Base-by-base conservation (phyloP, 176 grass and related monocot genomes). In the Hyparrhenia diplandra region DNA sequence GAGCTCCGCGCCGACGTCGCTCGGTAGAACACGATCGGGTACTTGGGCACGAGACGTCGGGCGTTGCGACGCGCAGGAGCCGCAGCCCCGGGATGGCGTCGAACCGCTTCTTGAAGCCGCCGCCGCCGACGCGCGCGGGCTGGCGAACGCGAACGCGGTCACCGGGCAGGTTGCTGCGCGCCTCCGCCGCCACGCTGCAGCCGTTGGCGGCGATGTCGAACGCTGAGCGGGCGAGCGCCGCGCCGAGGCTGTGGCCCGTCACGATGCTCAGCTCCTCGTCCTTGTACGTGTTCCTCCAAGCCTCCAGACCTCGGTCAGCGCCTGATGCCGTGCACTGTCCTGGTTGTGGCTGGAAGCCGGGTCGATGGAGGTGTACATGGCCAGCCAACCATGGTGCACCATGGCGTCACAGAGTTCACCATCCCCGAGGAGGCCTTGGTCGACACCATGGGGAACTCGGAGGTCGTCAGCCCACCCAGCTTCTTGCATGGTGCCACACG, bases 191-290 rank as follows among this genome's bases (percentile, higher is more conserved):
- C 28, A 10, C 49, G 55, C 85, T 89, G 77, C 87, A 57, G 54
- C 80, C 67, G 68, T 98, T 91, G 68, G 76, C 64, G 30, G 76
- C 86, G 43, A 98, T 91, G 86, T 98, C 95, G 39, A 91, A 84
- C n/a, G 88, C 90, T 98, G 46, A 95, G 86, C 11, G 95, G 62
- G 88, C 75, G 12, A 98, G 81, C 20, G 90, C 82, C 0, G 81
- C 88, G 32, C 92, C 92, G 29, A 98, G 95, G 82, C 95, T 98
- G 76, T 98, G 95, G 0, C 90, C 92, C 12, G 87, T 88, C 2
- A 90, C 35, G 0, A 95, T 91, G 90, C 88, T 98, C 0, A 83
- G 60, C 37, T 91, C 90, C 43, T 91, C 88, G 84, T 94, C 95
- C 86, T 32, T 5, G 88, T 90, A 91, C 21, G 36, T 32, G 39